These are phyloP conservation scores for Ganoderma lingzhi DNA, from an alignment of 1,284 basidiomycete genomes.

Conservation along the genomic window DNA sequence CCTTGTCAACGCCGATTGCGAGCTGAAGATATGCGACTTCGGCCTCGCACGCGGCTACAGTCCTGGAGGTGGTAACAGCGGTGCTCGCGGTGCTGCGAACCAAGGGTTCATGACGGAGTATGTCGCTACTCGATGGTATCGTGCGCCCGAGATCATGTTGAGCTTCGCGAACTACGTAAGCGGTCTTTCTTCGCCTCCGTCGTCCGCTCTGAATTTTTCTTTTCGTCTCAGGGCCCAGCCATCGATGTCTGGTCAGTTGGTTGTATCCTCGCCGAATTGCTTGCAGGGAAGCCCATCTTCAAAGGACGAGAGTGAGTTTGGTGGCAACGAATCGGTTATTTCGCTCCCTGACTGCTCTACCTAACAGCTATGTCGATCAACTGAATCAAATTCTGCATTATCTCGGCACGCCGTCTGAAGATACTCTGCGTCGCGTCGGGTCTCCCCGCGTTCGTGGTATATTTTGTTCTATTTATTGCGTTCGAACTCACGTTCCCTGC, in stretches of 20 bases:
- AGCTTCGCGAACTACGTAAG: constrained; percentile 95
- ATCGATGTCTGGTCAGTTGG: constrained; percentile 99
- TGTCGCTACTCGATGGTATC: constrained; percentile 97
- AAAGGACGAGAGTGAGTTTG: constrained; percentile 91
- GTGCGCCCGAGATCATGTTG: constrained; percentile 97
- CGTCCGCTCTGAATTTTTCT: background rate
- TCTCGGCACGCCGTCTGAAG: constrained; percentile 96
- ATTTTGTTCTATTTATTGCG: constrained; percentile 4
- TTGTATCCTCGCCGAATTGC: constrained; percentile 96
- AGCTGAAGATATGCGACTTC: constrained; percentile 98
- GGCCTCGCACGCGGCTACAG: constrained; percentile 96
- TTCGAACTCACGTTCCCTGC: constrained; percentile 10
- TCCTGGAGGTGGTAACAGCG: constrained; percentile 52
- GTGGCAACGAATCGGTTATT: background rate
- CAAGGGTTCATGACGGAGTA: constrained; percentile 99
- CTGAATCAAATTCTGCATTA: constrained; percentile 98
- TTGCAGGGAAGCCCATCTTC: constrained; percentile 98
- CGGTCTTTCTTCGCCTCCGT: constrained; percentile 17
- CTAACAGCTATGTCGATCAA: constrained; percentile 93
- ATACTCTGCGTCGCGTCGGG: constrained; percentile 94
- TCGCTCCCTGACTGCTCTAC: constrained; percentile 15
- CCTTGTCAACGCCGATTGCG: constrained; percentile 98
- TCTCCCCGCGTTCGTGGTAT: constrained; percentile 75
- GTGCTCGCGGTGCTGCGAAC: constrained; percentile 75
- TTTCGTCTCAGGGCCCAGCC: constrained; percentile 66